Evolutionary conservation across 2,329 filamentous ascomycete genomes (phyloP), one percentile per base, ranked within the genome.

Genomic region (Trematosphaeria pertusa): DNA sequence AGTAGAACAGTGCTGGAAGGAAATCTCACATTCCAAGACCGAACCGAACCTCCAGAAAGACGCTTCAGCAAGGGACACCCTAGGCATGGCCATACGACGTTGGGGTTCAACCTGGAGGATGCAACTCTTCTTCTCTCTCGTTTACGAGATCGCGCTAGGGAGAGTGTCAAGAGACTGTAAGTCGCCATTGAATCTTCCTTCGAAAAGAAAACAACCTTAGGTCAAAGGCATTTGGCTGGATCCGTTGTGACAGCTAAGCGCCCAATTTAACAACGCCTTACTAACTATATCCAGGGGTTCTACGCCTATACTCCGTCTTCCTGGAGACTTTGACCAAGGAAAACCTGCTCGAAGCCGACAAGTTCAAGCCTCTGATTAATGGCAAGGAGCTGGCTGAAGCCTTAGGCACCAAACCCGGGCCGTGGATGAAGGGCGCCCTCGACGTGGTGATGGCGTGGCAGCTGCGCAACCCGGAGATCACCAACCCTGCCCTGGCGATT

Each of bases 401-500:
- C 3, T 77, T 97, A 3, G 75, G 73, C 14, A 83, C 81, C 0
- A 85, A 84, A 53, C 87, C 89, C 0, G 91, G 90, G 1, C 85
- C 79, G n/a, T 97, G 93, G 93, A 88, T 95, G 81, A 84, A 84
- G 43, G 79, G 81, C 35, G 91, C 91, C 3, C 75, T 96, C 36
- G 87, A 95, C 22, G 77, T 91, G 3, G 88, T 90, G 50, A 83
- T 95, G 71, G 85, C 86, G 50, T 97, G 92, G 91, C 94, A 97
- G 72, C 80, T 97, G 41, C 82, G 89, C 28, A 85, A 97, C 64
- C 90, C 91, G 0, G 78, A 78, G 3, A 77, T 76, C 46, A 82
- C 79, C 3, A 87, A 92, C 52, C 73, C 79, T 21, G 61, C 64
- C 22, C 66, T 68, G 44, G 76, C 75, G 11, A 75, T 80, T 39